A percentile compares a stretch with the other conserved stretches of the same genome.
Conservation (phyloP, 2,329 filamentous ascomycete genomes). For the Colletotrichum higginsianum region DNA sequence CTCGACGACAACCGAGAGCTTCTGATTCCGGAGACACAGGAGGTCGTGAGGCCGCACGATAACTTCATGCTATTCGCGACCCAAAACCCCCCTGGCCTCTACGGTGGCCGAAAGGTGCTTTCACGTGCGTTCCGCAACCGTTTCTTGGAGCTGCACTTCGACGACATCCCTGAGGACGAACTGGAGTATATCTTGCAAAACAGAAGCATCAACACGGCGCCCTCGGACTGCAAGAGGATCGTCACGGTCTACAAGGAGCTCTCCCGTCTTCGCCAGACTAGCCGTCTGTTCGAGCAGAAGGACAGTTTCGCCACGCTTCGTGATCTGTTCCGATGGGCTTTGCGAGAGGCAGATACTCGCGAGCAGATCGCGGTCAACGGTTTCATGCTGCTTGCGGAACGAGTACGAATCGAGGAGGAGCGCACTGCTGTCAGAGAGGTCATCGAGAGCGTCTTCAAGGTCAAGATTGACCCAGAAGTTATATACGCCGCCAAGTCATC, state of each 20-base stretch:
- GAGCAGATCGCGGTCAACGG: conserved; percentile 93
- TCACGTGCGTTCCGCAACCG: conserved; percentile 96
- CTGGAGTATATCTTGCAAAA: conserved; percentile 92
- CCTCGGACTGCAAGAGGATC: conserved; percentile 91
- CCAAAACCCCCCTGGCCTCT: conserved; percentile 95
- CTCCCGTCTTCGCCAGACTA: conserved; percentile 89
- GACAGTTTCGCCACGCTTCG: conserved; percentile 96
- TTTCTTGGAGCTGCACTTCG: conserved; percentile 97
- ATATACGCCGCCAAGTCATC: conserved; percentile 78
- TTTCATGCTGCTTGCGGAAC: conserved; percentile 95
- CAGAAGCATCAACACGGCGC: conserved; percentile 87
- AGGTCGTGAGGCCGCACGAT: conserved; percentile 90
- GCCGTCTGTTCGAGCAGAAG: conserved; percentile 94
- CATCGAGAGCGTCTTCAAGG: conserved; percentile 92
- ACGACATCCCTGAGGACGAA: conserved; percentile 97
- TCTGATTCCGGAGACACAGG: conserved; percentile 95
- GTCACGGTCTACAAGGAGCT: conserved; percentile 95
- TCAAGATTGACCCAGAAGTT: conserved; percentile 80
- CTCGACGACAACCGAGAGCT: conserved; percentile 97
- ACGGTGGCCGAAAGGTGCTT: conserved; percentile 93
- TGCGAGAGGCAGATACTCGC: conserved; percentile 85
- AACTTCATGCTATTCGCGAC: conserved; percentile 99
- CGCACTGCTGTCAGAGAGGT: conserved; percentile 86
- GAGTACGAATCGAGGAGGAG: conserved; percentile 93
- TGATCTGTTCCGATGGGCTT: conserved; percentile 96